phyloP scores from a whole-genome alignment of 208 protist species.

The Balamuthia mandrillaris region DNA sequence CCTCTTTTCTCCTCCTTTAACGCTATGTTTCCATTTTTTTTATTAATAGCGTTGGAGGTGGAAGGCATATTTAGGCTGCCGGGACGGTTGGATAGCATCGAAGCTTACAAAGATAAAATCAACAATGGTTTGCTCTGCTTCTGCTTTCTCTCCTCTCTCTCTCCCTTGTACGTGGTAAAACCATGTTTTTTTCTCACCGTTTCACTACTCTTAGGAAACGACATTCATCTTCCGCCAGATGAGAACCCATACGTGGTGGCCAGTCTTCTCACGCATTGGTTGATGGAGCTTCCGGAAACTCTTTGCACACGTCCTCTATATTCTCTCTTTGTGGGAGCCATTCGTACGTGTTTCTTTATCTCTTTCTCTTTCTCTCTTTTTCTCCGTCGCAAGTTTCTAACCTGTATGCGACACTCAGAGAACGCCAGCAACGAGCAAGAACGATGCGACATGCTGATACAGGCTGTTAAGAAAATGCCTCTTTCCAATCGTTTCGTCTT shows the following conservation, averaged over 20 bases:
- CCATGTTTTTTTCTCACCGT: too few species aligned
- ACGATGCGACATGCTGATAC: neutral
- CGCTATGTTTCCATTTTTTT: neutral
- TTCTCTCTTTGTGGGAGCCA: neutral
- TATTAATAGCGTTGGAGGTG: neutral
- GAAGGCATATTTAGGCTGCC: conserved; percentile 28
- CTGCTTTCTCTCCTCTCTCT: neutral
- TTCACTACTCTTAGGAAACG: neutral
- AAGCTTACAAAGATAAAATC: conserved; percentile 15
- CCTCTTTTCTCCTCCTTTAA: neutral
- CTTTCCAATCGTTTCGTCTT: conserved; percentile 14
- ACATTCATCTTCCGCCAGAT: neutral
- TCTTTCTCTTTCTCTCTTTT: neutral
- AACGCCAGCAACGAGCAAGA: neutral
- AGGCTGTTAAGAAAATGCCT: neutral
- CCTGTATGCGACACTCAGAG: neutral
- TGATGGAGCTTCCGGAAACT: conserved; percentile 27
- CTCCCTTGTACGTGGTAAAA: too few species aligned
- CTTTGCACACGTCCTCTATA: conserved; percentile 3
- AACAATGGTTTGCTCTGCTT: neutral
- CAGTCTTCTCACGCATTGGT: neutral
- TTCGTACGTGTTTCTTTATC: neutral
- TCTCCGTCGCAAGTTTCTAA: neutral
- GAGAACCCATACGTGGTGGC: conserved; percentile 17
- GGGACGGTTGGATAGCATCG: conserved; percentile 9